These are phyloP conservation scores for Penicillium oxalicum DNA, from an alignment of 2,329 filamentous ascomycete genomes.

Conservation along the genomic window DNA sequence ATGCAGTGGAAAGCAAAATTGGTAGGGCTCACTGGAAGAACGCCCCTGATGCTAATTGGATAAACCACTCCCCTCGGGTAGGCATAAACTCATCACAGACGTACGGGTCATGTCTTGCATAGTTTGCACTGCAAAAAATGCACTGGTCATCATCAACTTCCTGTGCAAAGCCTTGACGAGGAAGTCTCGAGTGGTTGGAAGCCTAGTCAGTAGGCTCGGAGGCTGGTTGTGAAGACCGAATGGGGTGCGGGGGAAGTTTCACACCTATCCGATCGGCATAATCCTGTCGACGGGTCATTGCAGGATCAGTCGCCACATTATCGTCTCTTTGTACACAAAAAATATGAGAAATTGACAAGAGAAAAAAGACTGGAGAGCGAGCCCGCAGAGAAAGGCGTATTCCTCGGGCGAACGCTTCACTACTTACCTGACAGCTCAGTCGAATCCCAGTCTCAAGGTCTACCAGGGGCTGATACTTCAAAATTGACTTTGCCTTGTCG, in stretches of 20 bases:
- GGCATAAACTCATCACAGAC: not conserved
- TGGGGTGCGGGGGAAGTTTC: conserved; percentile 10
- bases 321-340: no score
- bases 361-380: not conserved
- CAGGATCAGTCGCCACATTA: not conserved
- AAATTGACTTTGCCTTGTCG: conserved; percentile 45
- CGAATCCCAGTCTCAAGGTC: conserved; percentile 48
- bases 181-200: no score
- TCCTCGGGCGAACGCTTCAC: not conserved
- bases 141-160: not conserved
- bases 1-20: no score
- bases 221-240: no score
- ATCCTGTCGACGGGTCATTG: conserved; percentile 17
- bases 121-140: not conserved
- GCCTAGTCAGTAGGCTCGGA: not conserved
- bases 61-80: not conserved
- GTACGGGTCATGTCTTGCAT: not conserved
- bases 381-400: not conserved
- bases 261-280: conserved; percentile 29
- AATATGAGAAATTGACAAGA: no score
- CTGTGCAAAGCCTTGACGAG: no score
- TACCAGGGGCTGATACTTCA: conserved; percentile 50
- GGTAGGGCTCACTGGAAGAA: no score
- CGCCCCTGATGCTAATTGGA: no score
- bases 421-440: conserved; percentile 43